Evolutionary conservation across 352 stramenopile genomes (phyloP), one percentile per base, ranked within the genome.

Genomic region (Pythium insidiosum): DNA sequence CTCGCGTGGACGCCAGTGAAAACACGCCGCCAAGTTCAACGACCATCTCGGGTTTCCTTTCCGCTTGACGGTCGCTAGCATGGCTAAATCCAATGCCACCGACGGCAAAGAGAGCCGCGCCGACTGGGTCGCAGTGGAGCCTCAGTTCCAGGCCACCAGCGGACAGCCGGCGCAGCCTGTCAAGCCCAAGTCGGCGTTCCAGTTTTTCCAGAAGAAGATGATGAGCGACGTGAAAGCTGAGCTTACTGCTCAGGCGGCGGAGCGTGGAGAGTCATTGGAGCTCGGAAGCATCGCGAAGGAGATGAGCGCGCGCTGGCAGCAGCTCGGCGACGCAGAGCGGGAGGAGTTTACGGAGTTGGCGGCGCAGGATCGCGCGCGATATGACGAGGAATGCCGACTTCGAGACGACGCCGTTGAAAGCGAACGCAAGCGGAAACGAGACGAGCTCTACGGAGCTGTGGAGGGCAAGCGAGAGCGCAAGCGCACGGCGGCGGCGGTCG

Each of bases 391-490:
- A 37, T 90, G 74, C 43, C 71, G 74, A 29, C 54, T 58, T n/a
- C 68, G 78, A 3, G 81, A 94, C 55, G 57, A 78, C 29, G 58
- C 81, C 29, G 77, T 94, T 38, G 78, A 90, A 46, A 58, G 43
- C 30, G 73, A 85, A 34, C 81, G 75, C 28, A 77, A 83, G 36
- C 60, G 68, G 30, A 91, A 89, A 58, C 63, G 78, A 15, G 72
- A 90, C 9, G 78, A 91, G 31, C 43, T 84, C 51, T 75, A 87
- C 30, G 64, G 64, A 1, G 50, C 54, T 0, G 74, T 89, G 2
- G 75, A 93, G n/a, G 80, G 80, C 54, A 88, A 85, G 51, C 80
- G 80, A 26, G 80, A 90, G 46, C 77, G 81, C 41, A 93, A 93
- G 50, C 73, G 70, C 47, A 64, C 51, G 2, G 24, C 21, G 19